Evolutionary conservation across 495 filamentous ascomycete genomes (phyloP).

Genomic region (Penicillium macrosclerotiorum): DNA sequence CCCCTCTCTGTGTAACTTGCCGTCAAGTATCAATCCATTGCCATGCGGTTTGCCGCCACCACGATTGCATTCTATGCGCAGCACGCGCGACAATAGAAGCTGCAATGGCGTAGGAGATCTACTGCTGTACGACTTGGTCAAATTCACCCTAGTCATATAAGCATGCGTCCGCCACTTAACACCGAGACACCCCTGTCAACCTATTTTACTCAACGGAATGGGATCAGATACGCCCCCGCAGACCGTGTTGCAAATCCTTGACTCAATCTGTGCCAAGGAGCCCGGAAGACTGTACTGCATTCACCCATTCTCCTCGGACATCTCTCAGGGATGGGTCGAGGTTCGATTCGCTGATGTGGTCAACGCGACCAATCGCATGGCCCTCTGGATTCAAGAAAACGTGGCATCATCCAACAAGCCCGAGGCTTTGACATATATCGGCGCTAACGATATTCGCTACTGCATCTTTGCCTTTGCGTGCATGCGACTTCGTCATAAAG

Average conservation of each 20-base stretch:
- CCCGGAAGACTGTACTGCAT: constrained; percentile 42
- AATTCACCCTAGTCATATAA: too few species aligned
- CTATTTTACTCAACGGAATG: background rate
- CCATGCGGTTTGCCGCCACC: too few species aligned
- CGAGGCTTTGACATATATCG: constrained; percentile 32
- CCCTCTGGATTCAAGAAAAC: constrained; percentile 44
- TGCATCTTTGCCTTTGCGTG: constrained; percentile 24
- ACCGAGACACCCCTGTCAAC: too few species aligned
- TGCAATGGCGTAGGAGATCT: too few species aligned
- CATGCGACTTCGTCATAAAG: constrained; percentile 21
- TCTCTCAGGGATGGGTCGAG: constrained; percentile 50
- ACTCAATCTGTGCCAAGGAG: constrained; percentile 38
- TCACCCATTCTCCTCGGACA: constrained; percentile 38
- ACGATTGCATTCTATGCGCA: too few species aligned
- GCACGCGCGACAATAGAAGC: too few species aligned
- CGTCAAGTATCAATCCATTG: too few species aligned
- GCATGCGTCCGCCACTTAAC: too few species aligned
- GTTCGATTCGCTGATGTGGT: constrained; percentile 50
- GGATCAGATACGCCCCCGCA: background rate
- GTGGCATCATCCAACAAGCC: constrained; percentile 23
- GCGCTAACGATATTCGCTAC: constrained; percentile 28
- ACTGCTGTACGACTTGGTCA: too few species aligned
- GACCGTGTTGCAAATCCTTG: constrained; percentile 27
- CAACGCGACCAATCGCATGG: constrained; percentile 50
- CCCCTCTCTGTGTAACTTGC: too few species aligned